Percentiles rank a stretch among this genome's conserved stretches.
Evolutionary conservation across 768 basidiomycete species (phyloP).

Genomic region (Russula abietina): DNA sequence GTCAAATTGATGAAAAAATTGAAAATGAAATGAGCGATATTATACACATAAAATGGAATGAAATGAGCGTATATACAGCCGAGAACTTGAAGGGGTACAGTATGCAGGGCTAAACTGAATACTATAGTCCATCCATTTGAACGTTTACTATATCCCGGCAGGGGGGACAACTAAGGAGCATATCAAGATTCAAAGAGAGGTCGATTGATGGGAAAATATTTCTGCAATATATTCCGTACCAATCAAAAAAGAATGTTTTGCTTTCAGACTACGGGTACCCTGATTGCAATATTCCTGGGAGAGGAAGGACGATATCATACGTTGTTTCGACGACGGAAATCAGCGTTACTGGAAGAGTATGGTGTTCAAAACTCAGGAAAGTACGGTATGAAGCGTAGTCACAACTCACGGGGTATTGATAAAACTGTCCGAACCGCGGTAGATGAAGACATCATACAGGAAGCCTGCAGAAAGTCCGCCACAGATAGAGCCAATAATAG

Average conservation of each 20-base stretch:
- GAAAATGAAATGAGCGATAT: no score
- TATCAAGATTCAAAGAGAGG: no score
- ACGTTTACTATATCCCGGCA: no score
- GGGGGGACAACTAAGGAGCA: no score
- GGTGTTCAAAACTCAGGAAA: neutral
- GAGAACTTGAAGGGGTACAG: no score
- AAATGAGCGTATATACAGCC: no score
- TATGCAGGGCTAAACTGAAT: no score
- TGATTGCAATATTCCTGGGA: neutral
- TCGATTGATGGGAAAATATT: no score
- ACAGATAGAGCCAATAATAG: conserved; percentile 51
- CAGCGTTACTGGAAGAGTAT: conserved; percentile 1
- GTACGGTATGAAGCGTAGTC: neutral
- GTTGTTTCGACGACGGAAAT: conserved; percentile 2
- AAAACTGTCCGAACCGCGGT: conserved; percentile 48
- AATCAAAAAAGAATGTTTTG: neutral
- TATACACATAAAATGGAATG: no score
- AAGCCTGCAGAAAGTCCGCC: conserved; percentile 51
- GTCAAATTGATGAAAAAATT: no score
- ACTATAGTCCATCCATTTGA: no score
- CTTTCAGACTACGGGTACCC: neutral
- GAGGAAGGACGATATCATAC: neutral
- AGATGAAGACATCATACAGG: conserved; percentile 55
- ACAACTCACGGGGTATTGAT: conserved; percentile 52
- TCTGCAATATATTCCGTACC: no score